Evolutionary conservation across 352 stramenopile genomes (phyloP).

Genomic region (Phytophthora pluvialis): DNA sequence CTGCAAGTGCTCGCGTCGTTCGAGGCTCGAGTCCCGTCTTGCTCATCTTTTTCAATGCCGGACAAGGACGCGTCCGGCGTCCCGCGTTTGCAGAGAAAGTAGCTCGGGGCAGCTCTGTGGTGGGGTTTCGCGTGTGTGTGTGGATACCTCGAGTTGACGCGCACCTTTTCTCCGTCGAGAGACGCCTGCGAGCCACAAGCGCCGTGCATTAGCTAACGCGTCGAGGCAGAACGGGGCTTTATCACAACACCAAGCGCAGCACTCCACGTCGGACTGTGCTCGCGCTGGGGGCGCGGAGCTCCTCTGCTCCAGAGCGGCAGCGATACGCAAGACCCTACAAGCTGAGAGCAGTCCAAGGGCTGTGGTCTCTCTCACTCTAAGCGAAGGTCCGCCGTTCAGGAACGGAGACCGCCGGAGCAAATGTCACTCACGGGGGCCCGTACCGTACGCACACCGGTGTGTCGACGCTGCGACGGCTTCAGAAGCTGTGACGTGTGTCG

Average conservation of each 20-base stretch:
- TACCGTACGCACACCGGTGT: not conserved
- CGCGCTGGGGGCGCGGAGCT: not conserved
- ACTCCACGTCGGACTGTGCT: conserved; percentile 10
- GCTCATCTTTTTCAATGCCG: conserved; percentile 19
- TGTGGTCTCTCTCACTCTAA: not conserved
- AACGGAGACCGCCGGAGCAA: no score
- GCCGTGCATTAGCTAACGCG: conserved; percentile 29
- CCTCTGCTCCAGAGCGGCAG: conserved; percentile 9
- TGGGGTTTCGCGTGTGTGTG: conserved; percentile 8
- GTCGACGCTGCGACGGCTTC: conserved; percentile 4
- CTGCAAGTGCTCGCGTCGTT: not conserved
- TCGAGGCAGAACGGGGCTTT: conserved; percentile 12
- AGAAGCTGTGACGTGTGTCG: conserved; percentile 10
- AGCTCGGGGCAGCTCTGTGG: conserved; percentile 26
- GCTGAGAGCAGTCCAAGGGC: not conserved
- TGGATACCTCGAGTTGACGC: conserved; percentile 18
- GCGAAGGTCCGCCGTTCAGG: not conserved
- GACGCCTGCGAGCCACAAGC: conserved; percentile 27
- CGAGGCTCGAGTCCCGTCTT: conserved; percentile 17
- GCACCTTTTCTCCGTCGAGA: conserved; percentile 27
- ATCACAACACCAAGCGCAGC: conserved; percentile 17
- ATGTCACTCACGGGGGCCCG: no score
- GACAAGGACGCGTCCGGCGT: conserved; percentile 6
- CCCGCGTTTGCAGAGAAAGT: conserved; percentile 28
- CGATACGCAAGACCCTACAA: conserved; percentile 18